Percentiles rank a stretch among this genome's conserved stretches.
Conservation (phyloP, 352 stramenopile genomes). For the Globisporangium sylvaticum region DNA sequence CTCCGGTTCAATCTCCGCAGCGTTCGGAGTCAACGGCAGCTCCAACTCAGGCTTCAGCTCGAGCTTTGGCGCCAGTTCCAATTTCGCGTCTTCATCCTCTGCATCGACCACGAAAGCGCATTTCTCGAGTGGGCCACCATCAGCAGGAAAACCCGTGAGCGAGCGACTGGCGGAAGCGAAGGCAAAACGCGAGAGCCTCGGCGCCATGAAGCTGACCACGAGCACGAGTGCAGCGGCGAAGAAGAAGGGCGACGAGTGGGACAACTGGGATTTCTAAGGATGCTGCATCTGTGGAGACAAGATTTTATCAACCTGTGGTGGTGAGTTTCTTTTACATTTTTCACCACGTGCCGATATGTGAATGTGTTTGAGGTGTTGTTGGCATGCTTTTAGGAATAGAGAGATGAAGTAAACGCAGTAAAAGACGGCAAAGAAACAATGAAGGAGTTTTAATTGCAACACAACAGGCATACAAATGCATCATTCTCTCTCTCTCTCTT, state of each 20-base stretch:
- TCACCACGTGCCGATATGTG: background rate
- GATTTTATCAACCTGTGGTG: background rate
- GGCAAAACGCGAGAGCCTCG: slow-evolving; percentile 42
- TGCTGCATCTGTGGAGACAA: background rate
- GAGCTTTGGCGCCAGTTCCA: slow-evolving; percentile 6
- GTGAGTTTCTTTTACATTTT: slow-evolving; percentile 5
- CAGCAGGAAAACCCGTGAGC: slow-evolving; percentile 36
- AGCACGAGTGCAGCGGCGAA: slow-evolving; percentile 11
- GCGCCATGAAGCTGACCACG: slow-evolving; percentile 59
- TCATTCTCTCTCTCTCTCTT: background rate
- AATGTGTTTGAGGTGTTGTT: background rate
- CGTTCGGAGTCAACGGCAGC: slow-evolving; percentile 14
- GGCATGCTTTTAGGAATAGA: background rate
- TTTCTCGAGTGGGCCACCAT: slow-evolving; percentile 5
- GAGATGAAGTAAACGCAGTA: background rate
- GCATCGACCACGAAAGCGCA: slow-evolving; percentile 10
- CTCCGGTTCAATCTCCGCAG: background rate
- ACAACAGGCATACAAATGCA: slow-evolving; percentile 3
- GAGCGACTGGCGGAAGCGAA: slow-evolving; percentile 57
- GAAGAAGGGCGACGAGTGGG: slow-evolving; percentile 69
- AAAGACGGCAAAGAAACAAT: slow-evolving; percentile 1
- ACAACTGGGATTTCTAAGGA: slow-evolving; percentile 75
- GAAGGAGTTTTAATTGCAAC: slow-evolving; percentile 6
- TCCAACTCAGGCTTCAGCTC: slow-evolving; percentile 12
- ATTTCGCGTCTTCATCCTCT: slow-evolving; percentile 12